Base-by-base conservation (phyloP, 148 eudicot species). In the Chenopodium berlandieri region DNA sequence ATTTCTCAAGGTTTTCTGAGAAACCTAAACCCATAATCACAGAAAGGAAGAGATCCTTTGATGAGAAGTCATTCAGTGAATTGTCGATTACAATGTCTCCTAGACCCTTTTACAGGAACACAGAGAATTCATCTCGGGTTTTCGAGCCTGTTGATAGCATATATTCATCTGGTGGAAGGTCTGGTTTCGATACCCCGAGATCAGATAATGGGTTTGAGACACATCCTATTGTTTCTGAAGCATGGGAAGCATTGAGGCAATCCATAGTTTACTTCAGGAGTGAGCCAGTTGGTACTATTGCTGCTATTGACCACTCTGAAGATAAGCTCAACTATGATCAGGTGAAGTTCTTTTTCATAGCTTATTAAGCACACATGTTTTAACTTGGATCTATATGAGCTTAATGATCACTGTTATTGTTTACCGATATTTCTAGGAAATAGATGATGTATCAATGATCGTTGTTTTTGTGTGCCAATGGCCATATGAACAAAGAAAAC, bases 301-400 rank as follows among this genome's bases (percentile, higher is more conserved):
- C 97, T 75, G 97, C 97, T 32, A 44, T 88, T 63, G 97, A 94
- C 79, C 79, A 89, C 75, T 90, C 92, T 65, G 85, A 83, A 17
- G 97, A 92, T 78, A 90, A 90, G 62, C 91, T 92, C 30, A 94
- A 94, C 83, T 94, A 94, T 86, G 97, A 94, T 86, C 97, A 94
- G 91, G 97, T 92, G 37, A 69, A 68, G 37, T 34, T 9, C 44
- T 62, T 67, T 13, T 22, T 47, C 70, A 40, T 46, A 44, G 7
- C 64, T 67, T 79, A 14, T 48, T 70, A 68, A 20, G 22, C 37
- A 67, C 52, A 22, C 46, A 13, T 2, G n/a, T 65, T 72, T 72
- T 44, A 40, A 44, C 54, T 10, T 46, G 60, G 76, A 73, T 73
- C 31, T 22, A 46, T 25, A 14, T 50, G 10, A 12, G 32, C 31